A percentile compares a stretch with the other conserved stretches of the same genome.
Conservation (phyloP, 805 yeast species). For the Candida succiphila region DNA sequence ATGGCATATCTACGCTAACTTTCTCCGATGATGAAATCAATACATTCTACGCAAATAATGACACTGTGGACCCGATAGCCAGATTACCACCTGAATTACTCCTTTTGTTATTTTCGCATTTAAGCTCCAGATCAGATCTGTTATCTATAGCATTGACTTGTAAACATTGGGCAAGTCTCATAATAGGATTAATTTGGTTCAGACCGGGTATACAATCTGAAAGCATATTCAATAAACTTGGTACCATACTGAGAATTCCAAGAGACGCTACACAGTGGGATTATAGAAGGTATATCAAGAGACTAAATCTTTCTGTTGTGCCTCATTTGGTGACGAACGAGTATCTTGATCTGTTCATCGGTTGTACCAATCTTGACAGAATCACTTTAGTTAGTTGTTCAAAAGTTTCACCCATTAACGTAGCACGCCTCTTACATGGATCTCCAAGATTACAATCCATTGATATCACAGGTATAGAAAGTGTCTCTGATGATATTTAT, state of each 20-base stretch:
- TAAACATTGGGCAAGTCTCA: constrained; percentile 67
- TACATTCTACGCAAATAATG: background rate
- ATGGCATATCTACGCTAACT: background rate
- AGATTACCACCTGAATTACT: constrained; percentile 52
- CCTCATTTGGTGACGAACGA: constrained; percentile 59
- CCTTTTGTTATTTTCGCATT: constrained; percentile 53
- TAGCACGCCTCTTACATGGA: constrained; percentile 48
- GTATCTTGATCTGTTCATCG: constrained; percentile 47
- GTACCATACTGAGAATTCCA: constrained; percentile 43
- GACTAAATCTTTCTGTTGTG: constrained; percentile 72
- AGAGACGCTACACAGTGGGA: constrained; percentile 47
- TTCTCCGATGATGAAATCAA: background rate
- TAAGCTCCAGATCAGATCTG: constrained; percentile 50
- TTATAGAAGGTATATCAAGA: constrained; percentile 58
- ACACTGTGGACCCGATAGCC: constrained; percentile 23
- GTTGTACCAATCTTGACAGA: constrained; percentile 73
- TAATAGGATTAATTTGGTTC: constrained; percentile 78
- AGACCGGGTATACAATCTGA: constrained; percentile 63
- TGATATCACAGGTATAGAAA: constrained; percentile 73
- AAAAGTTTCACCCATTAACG: constrained; percentile 47
- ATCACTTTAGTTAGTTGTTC: constrained; percentile 78
- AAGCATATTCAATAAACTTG: constrained; percentile 39
- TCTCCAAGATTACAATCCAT: constrained; percentile 74
- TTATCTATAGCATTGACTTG: constrained; percentile 63
- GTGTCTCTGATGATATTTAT: constrained; percentile 62